These are phyloP conservation scores for Colletotrichum cordylinicola DNA, from an alignment of 2,329 filamentous ascomycete genomes.

Conservation along the genomic window DNA sequence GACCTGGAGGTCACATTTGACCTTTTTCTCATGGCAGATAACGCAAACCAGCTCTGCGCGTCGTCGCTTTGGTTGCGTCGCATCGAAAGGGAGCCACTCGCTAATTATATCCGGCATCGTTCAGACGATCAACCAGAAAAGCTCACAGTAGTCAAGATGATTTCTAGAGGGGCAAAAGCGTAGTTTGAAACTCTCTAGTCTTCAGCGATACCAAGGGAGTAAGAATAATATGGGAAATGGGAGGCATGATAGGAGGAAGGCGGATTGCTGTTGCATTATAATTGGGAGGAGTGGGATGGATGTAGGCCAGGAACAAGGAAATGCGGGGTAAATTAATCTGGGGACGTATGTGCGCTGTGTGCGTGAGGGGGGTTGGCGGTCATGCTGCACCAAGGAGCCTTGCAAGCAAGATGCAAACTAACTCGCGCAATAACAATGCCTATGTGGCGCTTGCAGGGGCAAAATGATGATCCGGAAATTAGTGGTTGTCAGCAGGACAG, in stretches of 20 bases:
- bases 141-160: neutral
- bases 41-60: slow-evolving; percentile 35
- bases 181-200: neutral
- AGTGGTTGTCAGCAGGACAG: neutral
- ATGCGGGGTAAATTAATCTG: neutral
- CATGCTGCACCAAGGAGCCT: neutral
- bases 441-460: neutral
- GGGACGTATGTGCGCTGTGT: neutral
- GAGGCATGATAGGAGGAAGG: neutral
- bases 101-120: slow-evolving; percentile 33
- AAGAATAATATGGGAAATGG: neutral
- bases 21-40: slow-evolving; percentile 39
- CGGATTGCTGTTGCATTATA: neutral
- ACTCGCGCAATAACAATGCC: neutral
- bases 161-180: neutral
- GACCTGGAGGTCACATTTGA: slow-evolving; percentile 39
- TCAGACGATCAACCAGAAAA: neutral
- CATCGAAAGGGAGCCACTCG: slow-evolving; percentile 39
- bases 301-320: neutral
- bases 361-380: neutral
- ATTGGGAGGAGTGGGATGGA: neutral
- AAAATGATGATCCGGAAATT: neutral
- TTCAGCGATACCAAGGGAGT: neutral
- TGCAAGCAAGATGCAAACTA: neutral
- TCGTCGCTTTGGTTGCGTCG: slow-evolving; percentile 35